phyloP scores from a whole-genome alignment of 2,329 filamentous ascomycete species.

The Paramyrothecium roridum region DNA sequence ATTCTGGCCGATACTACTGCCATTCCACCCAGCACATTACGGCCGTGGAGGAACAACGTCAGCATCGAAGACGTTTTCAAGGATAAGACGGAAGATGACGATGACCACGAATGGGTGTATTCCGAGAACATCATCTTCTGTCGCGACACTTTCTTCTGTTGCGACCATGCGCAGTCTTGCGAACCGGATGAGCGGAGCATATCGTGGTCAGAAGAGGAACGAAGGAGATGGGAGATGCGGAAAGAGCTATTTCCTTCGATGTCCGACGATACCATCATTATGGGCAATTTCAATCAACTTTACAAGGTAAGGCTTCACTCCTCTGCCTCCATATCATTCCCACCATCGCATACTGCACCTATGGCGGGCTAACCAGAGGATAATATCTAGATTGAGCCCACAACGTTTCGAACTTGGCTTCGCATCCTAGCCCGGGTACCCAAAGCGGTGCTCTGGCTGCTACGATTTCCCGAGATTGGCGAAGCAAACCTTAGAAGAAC shows the following conservation, averaged over 20 bases:
- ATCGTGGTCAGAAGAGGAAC: constrained; percentile 81
- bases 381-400: constrained; percentile 78
- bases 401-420: constrained; percentile 92
- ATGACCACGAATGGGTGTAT: constrained; percentile 80
- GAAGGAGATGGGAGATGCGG: constrained; percentile 84
- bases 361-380: too few relatives aligned
- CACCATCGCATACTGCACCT: not conserved
- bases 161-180: constrained; percentile 90
- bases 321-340: not conserved
- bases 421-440: constrained; percentile 83
- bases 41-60: constrained; percentile 74
- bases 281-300: constrained; percentile 97
- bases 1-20: constrained; percentile 87
- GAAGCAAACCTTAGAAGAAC: constrained; percentile 81
- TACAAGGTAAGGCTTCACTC: constrained; percentile 86
- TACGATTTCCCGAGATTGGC: constrained; percentile 93
- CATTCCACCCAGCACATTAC: constrained; percentile 76
- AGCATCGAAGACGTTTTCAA: constrained; percentile 67
- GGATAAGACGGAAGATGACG: constrained; percentile 64
- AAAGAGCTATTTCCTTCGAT: constrained; percentile 86
- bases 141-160: constrained; percentile 95
- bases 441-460: constrained; percentile 88
- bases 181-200: constrained; percentile 64
- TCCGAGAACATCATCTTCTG: constrained; percentile 96
- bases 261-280: constrained; percentile 78